Conservation (phyloP, 306 rosid species). For the Dalbergia oliveri region DNA sequence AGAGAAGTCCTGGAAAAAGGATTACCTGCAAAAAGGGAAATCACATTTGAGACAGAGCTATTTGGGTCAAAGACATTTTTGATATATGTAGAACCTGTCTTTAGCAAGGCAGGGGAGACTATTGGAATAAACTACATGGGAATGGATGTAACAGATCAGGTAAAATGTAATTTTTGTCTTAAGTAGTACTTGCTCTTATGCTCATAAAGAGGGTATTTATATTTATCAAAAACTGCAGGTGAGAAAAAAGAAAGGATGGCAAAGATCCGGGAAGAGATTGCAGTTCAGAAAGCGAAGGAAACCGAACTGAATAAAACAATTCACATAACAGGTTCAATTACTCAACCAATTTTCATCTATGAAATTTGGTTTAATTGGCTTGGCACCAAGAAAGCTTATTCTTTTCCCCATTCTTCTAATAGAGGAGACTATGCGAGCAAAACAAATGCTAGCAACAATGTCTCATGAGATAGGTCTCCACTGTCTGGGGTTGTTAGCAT, state of each 20-base stretch:
- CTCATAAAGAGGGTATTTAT: neutral
- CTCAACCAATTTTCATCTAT: conserved; percentile 24
- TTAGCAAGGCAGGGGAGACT: conserved; percentile 90
- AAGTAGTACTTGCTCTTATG: conserved; percentile 17
- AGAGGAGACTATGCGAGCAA: conserved; percentile 99
- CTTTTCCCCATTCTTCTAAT: conserved; percentile 17
- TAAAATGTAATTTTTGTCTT: conserved; percentile 32
- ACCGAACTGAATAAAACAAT: conserved; percentile 91
- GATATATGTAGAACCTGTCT: conserved; percentile 92
- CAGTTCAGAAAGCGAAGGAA: conserved; percentile 95
- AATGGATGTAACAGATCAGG: conserved; percentile 98
- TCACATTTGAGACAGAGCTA: conserved; percentile 83
- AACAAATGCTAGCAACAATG: conserved; percentile 98
- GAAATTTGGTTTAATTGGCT: conserved; percentile 31
- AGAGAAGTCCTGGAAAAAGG: conserved; percentile 93
- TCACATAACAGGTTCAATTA: conserved; percentile 82
- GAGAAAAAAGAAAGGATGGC: conserved; percentile 93
- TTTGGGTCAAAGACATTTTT: conserved; percentile 90
- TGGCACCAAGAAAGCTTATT: conserved; percentile 34
- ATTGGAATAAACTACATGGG: conserved; percentile 97
- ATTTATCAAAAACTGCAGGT: conserved; percentile 59
- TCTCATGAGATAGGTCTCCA: conserved; percentile 96
- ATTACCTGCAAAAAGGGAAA: conserved; percentile 88
- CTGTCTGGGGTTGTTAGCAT: conserved; percentile 93
- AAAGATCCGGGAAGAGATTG: conserved; percentile 84